These are phyloP conservation scores for Fusarium buxicola DNA, from an alignment of 2,329 filamentous ascomycete species.

Conservation along the genomic window DNA sequence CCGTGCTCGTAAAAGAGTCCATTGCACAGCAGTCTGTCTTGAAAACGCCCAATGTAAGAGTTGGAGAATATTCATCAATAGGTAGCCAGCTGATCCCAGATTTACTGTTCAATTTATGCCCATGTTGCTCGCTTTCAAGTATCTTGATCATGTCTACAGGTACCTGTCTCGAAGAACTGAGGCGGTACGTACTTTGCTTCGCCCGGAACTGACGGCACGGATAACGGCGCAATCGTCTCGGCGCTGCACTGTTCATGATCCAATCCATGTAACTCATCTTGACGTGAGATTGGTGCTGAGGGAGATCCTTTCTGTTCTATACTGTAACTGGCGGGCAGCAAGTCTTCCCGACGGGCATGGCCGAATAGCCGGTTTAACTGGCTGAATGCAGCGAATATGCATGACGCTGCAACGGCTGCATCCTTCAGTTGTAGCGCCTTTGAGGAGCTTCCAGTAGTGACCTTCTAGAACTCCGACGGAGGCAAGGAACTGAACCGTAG, in stretches of 20 bases:
- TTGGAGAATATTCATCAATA: too few relatives aligned
- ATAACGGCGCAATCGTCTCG: conserved; percentile 42
- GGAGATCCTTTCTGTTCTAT: too few relatives aligned
- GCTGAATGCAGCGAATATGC: background rate
- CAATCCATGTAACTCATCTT: conserved; percentile 15
- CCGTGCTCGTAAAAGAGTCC: background rate
- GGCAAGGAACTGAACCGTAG: too few relatives aligned
- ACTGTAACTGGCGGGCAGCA: background rate
- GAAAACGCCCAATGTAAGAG: too few relatives aligned
- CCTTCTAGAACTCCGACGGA: too few relatives aligned
- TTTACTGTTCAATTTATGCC: too few relatives aligned
- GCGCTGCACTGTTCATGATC: conserved; percentile 34
- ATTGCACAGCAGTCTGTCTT: too few relatives aligned
- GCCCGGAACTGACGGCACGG: conserved; percentile 45
- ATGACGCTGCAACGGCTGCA: background rate
- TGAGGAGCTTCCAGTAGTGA: too few relatives aligned
- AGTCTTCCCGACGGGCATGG: background rate
- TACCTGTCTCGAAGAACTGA: background rate
- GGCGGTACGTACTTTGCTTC: conserved; percentile 24
- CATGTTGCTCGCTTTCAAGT: too few relatives aligned
- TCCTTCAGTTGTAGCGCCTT: background rate
- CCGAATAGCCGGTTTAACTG: conserved; percentile 9
- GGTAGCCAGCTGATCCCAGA: too few relatives aligned
- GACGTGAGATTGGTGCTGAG: too few relatives aligned
- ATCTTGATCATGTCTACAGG: background rate